Base-by-base conservation (phyloP, 352 stramenopile genomes). In the Globisporangium nunn region DNA sequence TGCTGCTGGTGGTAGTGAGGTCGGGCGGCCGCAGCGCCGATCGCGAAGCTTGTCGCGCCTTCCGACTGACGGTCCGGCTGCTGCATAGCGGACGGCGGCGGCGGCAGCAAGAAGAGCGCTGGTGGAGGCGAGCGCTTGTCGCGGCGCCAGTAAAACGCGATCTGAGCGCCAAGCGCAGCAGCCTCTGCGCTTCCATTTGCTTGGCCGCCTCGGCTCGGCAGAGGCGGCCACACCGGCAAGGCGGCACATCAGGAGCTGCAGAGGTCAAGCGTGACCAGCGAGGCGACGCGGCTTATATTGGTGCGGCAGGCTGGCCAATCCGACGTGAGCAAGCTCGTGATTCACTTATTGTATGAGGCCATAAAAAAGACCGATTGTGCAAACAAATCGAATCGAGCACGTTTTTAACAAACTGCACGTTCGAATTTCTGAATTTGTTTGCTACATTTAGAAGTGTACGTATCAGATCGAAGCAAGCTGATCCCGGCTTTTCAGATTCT, bases 1-100 rank as follows among this genome's bases (percentile, higher is more conserved):
- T 68, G 64, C 47, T 53, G 49, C 54, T 55, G 54, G 52, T 72
- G 70, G 48, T 51, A 50, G 54, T 50, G 51, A 30, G 53, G 53
- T 33, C 56, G 6, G 43, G 45, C 14, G 50, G 31, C 43, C 39
- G 59, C 37, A 46, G 52, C 57, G 45, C 53, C 49, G 39, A 57
- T 55, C 43, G 67, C 61, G 55, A 50, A 33, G 28, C 40, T 56
- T 23, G 23, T 23, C 43, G 45, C 62, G 60, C 68, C 62, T 56
- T 79, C 65, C 48, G 65, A 61, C 56, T 78, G 70, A 39, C 59
- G 69, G 53, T 63, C 68, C 50, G 65, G 60, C 41, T 52, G 30
- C 48, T 61, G 65, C 62, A 68, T 62, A 47, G 56, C 56, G 31
- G 6, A 39, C 8, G 50, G 56, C 56, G 28, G 4, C 39, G n/a